Conservation (phyloP, 257 asterid species). For the Voacanga thouarsii region DNA sequence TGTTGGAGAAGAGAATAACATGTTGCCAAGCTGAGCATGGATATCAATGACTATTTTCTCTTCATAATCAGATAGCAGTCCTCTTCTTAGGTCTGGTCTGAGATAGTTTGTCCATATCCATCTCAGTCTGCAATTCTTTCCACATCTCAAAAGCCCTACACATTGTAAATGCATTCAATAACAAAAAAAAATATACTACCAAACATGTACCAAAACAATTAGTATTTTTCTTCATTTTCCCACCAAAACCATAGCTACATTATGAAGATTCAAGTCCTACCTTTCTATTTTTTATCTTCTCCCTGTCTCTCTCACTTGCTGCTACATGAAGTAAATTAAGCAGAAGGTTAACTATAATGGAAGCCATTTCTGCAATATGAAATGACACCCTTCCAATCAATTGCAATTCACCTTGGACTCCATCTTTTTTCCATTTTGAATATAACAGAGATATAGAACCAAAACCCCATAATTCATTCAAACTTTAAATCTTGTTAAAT, state of each 20-base stretch:
- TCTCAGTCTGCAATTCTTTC: too few relatives aligned
- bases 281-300: not conserved
- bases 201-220: not conserved
- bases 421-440: too few relatives aligned
- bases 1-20: conserved; percentile 30
- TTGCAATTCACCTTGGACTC: too few relatives aligned
- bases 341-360: too few relatives aligned
- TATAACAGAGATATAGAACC: too few relatives aligned
- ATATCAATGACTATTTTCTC: conserved; percentile 95
- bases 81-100: conserved; percentile 93
- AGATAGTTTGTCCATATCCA: conserved; percentile 95
- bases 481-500: too few relatives aligned
- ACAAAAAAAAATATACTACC: not conserved
- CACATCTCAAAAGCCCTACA: conserved; percentile 85
- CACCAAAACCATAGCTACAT: too few relatives aligned
- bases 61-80: conserved; percentile 81
- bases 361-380: too few relatives aligned
- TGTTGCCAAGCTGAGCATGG: conserved; percentile 95
- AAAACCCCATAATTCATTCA: too few relatives aligned
- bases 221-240: not conserved
- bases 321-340: too few relatives aligned
- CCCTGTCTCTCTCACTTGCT: too few relatives aligned
- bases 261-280: not conserved
- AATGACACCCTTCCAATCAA: too few relatives aligned
- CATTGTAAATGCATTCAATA: not conserved